Base-by-base conservation (phyloP, 306 rosid species). In the Dryas alaskensis region DNA sequence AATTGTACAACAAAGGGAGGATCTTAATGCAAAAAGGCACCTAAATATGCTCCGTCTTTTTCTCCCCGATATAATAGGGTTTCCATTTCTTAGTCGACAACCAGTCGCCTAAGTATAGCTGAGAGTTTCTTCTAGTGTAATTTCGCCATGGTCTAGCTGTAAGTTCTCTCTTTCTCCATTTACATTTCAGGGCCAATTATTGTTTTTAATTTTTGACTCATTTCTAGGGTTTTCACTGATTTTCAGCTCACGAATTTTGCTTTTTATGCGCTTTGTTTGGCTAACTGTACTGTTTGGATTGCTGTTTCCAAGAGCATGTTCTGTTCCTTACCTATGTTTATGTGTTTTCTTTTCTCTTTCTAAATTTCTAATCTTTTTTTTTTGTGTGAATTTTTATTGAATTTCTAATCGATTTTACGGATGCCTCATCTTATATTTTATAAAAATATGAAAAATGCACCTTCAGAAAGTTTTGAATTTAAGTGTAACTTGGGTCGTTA, bases 61-160 rank as follows among this genome's bases (percentile, higher is more conserved):
- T 19, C 67, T 17, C 60, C 43, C 70, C 60, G 50, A 5, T 61
- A 68, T 74, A 73, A 71, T 85, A 79, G 83, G 84, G 86, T 74
- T 82, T 82, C 54, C 58, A 69, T 49, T 73, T 69, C 68, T 44
- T 57, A 45, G 72, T 12, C 47, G 67, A 79, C 64, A 65, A 63
- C 73, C 60, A 64, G 42, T 76, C 51, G 46, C 31, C 74, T 59
- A 16, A n/a, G 25, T 78, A 8, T 19, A 42, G 49, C 67, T 40
- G 25, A 2, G 64, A 19, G 78, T 22, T 74, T 46, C 47, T 73
- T 50, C 46, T 67, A 31, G 46, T 51, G 54, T 31, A 31, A 31
- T 14, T 53, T 65, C 80, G 3, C 65, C 78, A 8, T 31, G 47
- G 40, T 61, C 27, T 40, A 49, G 58, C 14, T 31, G 86, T 85